These are phyloP conservation scores for Pichia heedii DNA, from an alignment of 805 yeast species.

Conservation along the genomic window DNA sequence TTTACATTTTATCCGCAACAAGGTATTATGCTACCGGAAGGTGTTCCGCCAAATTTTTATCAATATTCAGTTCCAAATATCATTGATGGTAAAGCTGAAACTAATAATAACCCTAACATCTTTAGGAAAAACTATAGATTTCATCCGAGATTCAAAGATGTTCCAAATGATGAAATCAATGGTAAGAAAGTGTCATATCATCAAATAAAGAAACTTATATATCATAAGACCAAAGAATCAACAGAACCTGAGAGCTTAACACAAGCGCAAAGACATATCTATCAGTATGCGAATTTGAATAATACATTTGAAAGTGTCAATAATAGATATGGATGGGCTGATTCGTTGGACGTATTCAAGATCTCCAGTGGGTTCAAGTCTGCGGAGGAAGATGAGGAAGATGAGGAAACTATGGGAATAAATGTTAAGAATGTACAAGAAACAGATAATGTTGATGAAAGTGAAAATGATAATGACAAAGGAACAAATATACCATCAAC, in stretches of 20 bases:
- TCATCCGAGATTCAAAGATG: slow-evolving; percentile 12
- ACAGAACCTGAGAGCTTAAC: slow-evolving; percentile 9
- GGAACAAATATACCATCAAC: neutral
- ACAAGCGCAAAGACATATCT: slow-evolving; percentile 12
- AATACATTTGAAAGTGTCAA: slow-evolving; percentile 14
- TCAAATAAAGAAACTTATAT: slow-evolving; percentile 11
- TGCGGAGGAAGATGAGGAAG: slow-evolving; percentile 2
- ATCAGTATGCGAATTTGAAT: slow-evolving; percentile 14
- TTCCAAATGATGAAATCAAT: slow-evolving; percentile 7
- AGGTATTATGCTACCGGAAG: neutral
- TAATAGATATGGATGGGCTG: slow-evolving; percentile 15
- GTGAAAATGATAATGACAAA: neutral
- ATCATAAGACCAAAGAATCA: slow-evolving; percentile 9
- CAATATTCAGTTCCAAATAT: neutral
- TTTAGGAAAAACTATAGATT: neutral
- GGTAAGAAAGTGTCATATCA: slow-evolving; percentile 9
- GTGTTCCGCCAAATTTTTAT: neutral
- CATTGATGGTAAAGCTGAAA: neutral
- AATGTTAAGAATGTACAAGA: neutral
- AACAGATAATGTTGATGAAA: neutral
- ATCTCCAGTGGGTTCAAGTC: slow-evolving; percentile 3
- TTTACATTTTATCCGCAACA: slow-evolving; percentile 1
- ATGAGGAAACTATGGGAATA: neutral
- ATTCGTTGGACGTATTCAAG: slow-evolving; percentile 11
- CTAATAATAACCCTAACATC: neutral